Base-by-base conservation (phyloP, 106 monocot genomes). In the Acanthochlamys bracteata region DNA sequence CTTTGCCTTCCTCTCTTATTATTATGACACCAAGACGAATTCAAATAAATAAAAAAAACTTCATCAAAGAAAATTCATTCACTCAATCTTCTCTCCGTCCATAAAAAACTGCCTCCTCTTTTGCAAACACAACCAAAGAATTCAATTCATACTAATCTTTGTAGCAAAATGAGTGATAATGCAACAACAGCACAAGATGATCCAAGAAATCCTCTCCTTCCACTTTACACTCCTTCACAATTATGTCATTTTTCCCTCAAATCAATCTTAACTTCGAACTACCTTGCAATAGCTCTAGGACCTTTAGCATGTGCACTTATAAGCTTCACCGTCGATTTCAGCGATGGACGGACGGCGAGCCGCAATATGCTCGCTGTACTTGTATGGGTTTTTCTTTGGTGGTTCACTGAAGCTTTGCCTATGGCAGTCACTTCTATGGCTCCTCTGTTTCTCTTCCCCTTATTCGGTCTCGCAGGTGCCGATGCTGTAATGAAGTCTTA, bases 401-500 rank as follows among this genome's bases (percentile, higher is more conserved):
- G 98, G 92, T 52, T 98, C 21, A 85, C 91, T 4, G 83, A 86
- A 24, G 88, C 98, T 2, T 80, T 98, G 0, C 98, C 92, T 0
- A 78, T 98, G 79, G 88, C 92, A 22, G 70, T 98, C 61, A 77
- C 98, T 42, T 92, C 92, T 41, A 74, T 98, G 88, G 43, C 88
- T 16, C 98, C 92, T 20, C 81, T 98, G 72, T 98, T 88, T 71
- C 88, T 98, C 69, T 88, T 88, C 69, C 96, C 91, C 4, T 19
- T 83, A 25, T 82, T 92, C 55, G 96, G 96, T 11, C 70, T 98
- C 39, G 42, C 79, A 13, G 41, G 72, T 3, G 72, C 91, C 45
- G 76, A 83, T 25, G 70, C 47, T 7, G 91, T 98, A 39, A 88
- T 88, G 13, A 88, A 85, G 70, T 76, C 80, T 16, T 98, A 98